These are phyloP conservation scores for Chenopodium suecicum DNA, from an alignment of 148 eudicot genomes.

Conservation along the genomic window DNA sequence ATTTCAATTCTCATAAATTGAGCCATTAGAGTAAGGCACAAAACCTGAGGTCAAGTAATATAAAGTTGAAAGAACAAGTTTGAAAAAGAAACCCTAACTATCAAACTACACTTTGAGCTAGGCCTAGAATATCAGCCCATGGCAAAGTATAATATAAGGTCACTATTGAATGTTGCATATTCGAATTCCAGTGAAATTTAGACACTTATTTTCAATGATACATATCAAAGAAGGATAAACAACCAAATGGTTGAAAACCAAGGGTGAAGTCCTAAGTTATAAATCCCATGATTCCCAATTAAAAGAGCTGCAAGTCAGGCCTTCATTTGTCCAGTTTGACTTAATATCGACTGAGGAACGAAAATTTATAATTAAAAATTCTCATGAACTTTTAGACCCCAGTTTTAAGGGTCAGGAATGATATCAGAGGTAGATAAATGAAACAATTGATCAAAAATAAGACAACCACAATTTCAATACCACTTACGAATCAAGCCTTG, in stretches of 20 bases:
- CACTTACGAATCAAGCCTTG: conserved; percentile 67
- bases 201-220: not conserved
- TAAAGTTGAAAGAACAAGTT: not conserved
- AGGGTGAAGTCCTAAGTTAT: not conserved
- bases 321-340: not conserved
- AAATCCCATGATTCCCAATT: not conserved
- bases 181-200: not conserved
- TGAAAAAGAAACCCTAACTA: not conserved
- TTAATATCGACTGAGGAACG: too few relatives aligned
- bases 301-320: not conserved
- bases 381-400: not conserved
- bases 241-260: not conserved
- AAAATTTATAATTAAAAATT: too few relatives aligned
- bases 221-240: not conserved
- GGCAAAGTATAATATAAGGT: not conserved
- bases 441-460: not conserved
- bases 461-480: not conserved
- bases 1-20: not conserved
- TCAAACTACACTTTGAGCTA: not conserved
- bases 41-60: not conserved
- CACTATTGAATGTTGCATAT: not conserved
- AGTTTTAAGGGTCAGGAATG: not conserved
- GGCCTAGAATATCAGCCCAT: not conserved
- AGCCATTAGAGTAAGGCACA: not conserved
- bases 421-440: not conserved